Conservation (phyloP, 768 basidiomycete genomes). For the Glaciozyma martinii region DNA sequence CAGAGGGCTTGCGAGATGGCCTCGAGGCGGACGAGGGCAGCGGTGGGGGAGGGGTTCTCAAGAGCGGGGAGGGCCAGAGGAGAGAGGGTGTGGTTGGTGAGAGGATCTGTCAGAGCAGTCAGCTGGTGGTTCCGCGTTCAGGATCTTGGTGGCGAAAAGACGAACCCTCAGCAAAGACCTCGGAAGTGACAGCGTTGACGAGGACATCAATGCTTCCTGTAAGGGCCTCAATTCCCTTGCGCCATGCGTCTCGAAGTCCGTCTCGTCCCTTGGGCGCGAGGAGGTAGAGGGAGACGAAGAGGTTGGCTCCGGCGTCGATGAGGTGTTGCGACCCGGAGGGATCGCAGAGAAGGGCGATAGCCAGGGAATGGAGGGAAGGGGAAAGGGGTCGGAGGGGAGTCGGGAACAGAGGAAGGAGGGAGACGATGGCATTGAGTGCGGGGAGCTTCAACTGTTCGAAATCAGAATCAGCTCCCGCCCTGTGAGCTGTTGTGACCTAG, state of each 20-base stretch:
- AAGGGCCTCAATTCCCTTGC: constrained; percentile 24
- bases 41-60: neutral
- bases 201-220: constrained; percentile 13
- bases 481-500: too few species aligned
- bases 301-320: constrained; percentile 10
- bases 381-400: constrained; percentile 27
- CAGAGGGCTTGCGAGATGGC: constrained; percentile 10
- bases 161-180: constrained; percentile 26
- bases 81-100: constrained; percentile 20
- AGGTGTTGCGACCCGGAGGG: neutral
- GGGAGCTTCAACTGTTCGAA: constrained; percentile 11
- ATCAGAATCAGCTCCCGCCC: neutral
- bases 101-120: constrained; percentile 11
- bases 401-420: constrained; percentile 27
- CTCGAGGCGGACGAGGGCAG: constrained; percentile 23
- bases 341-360: constrained; percentile 12
- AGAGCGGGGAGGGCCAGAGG: constrained; percentile 23
- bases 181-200: neutral
- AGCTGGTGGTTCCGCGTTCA: too few species aligned
- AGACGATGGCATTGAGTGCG: constrained; percentile 14
- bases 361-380: constrained; percentile 20
- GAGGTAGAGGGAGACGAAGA: constrained; percentile 27
- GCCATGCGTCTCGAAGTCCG: constrained; percentile 28
- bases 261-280: constrained; percentile 27
- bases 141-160: neutral